Percentiles rank a stretch among this genome's conserved stretches.
These are phyloP conservation scores for Suillus placidus DNA, from an alignment of 768 basidiomycete genomes.

Conservation along the genomic window DNA sequence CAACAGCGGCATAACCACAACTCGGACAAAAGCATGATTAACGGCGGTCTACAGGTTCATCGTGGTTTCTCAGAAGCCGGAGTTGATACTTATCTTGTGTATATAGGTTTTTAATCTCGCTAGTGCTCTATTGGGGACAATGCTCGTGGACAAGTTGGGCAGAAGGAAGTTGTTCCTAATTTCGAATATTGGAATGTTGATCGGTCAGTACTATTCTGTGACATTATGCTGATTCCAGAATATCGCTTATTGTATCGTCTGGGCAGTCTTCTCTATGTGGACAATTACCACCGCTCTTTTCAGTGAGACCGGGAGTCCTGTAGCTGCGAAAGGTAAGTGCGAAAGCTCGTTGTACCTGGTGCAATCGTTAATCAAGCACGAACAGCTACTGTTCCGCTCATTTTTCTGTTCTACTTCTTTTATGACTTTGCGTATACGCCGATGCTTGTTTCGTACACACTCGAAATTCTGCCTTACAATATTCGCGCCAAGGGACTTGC, in stretches of 20 bases:
- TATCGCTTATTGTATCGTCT: not conserved
- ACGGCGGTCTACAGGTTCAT: constrained; percentile 59
- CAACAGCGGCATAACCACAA: constrained; percentile 47
- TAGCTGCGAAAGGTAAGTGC: constrained; percentile 33
- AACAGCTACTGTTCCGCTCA: constrained; percentile 63
- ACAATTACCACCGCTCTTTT: constrained; percentile 49
- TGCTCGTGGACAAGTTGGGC: constrained; percentile 68
- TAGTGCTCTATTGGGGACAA: constrained; percentile 59
- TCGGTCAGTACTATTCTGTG: constrained; percentile 39
- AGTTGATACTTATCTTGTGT: not conserved
- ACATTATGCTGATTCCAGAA: not conserved
- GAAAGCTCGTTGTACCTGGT: not conserved
- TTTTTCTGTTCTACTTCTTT: constrained; percentile 54
- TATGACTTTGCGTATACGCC: constrained; percentile 81
- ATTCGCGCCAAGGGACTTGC: constrained; percentile 83
- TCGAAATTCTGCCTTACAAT: constrained; percentile 81
- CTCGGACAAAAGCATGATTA: constrained; percentile 62
- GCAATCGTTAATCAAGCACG: not conserved
- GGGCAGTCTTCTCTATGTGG: constrained; percentile 58
- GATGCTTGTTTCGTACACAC: constrained; percentile 59
- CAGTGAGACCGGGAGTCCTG: constrained; percentile 27
- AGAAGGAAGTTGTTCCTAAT: constrained; percentile 68
- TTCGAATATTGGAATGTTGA: constrained; percentile 62
- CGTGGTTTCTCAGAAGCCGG: not conserved
- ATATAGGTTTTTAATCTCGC: constrained; percentile 62